A percentile compares a stretch with the other conserved stretches of the same genome.
Conservation (phyloP, 352 stramenopile species). For the Nothophytophthora sp. region DNA sequence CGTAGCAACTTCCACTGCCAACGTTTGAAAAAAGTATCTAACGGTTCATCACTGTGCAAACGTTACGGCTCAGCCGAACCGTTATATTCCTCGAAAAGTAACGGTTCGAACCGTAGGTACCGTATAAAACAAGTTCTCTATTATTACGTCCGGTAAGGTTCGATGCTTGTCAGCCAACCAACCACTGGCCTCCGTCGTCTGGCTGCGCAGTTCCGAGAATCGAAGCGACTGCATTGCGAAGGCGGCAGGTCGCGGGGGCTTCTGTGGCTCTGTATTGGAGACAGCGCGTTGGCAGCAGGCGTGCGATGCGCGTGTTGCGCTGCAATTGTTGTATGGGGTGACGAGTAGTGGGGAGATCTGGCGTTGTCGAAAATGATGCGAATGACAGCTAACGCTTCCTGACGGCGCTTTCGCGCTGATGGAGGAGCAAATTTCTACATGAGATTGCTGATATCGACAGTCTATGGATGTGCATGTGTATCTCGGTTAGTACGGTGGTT, state of each 20-base stretch:
- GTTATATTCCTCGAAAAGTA: no score
- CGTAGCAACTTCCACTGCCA: no score
- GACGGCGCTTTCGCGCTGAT: constrained; percentile 27
- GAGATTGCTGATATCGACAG: constrained; percentile 42
- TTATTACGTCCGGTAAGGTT: constrained; percentile 18
- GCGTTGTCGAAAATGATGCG: constrained; percentile 37
- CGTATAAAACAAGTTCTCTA: background rate
- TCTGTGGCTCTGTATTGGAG: no score
- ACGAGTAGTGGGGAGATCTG: no score
- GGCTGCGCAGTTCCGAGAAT: background rate
- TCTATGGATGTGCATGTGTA: no score
- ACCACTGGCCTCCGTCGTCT: constrained; percentile 1
- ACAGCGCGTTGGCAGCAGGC: background rate
- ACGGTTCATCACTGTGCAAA: no score
- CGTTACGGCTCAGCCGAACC: no score
- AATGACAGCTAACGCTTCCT: constrained; percentile 38
- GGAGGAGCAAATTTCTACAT: constrained; percentile 55
- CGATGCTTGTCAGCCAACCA: background rate
- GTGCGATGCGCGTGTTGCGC: background rate
- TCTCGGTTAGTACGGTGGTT: no score
- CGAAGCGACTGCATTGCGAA: no score
- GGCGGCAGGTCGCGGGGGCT: no score
- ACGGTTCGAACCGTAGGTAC: constrained; percentile 18
- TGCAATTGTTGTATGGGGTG: background rate
- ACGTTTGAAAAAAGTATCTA: constrained; percentile 14